Evolutionary conservation across 176 grass and related monocot genomes (phyloP).

Genomic region (Bothriochloa decipiens): DNA sequence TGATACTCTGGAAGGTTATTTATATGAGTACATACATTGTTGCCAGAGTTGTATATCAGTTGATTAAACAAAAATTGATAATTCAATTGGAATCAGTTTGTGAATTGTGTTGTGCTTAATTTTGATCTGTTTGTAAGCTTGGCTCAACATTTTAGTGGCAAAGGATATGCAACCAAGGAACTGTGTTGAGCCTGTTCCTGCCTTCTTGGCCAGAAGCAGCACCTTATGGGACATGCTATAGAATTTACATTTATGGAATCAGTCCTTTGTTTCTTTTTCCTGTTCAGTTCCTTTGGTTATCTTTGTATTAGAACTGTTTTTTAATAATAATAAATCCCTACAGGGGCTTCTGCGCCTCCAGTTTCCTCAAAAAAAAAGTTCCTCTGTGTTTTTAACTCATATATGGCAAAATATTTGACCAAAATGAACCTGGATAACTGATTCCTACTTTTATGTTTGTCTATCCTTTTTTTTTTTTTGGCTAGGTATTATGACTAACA

Average conservation of each 20-base stretch:
- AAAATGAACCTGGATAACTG: conserved; percentile 30
- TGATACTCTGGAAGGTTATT: conserved; percentile 28
- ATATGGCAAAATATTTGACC: conserved; percentile 22
- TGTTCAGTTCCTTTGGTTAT: too few species aligned
- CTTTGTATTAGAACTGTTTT: too few species aligned
- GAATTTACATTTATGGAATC: conserved; percentile 33
- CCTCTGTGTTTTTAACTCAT: background rate
- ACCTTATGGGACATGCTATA: background rate
- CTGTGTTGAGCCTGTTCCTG: background rate
- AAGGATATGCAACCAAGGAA: background rate
- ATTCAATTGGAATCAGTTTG: conserved; percentile 32
- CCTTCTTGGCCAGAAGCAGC: background rate
- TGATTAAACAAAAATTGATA: conserved; percentile 34
- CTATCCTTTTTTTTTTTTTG: conserved; percentile 13
- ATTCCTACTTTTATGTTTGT: conserved; percentile 19
- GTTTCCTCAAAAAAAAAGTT: background rate
- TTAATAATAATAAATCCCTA: too few species aligned
- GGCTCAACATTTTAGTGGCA: background rate
- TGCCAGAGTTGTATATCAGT: conserved; percentile 2
- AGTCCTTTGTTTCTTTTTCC: too few species aligned
- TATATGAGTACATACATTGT: background rate
- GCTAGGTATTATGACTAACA: background rate
- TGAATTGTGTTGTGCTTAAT: background rate
- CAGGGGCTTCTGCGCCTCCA: too few species aligned
- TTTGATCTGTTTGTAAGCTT: background rate